Evolutionary conservation across 257 asterid species (phyloP).

Genomic region (Scutellaria baicalensis): DNA sequence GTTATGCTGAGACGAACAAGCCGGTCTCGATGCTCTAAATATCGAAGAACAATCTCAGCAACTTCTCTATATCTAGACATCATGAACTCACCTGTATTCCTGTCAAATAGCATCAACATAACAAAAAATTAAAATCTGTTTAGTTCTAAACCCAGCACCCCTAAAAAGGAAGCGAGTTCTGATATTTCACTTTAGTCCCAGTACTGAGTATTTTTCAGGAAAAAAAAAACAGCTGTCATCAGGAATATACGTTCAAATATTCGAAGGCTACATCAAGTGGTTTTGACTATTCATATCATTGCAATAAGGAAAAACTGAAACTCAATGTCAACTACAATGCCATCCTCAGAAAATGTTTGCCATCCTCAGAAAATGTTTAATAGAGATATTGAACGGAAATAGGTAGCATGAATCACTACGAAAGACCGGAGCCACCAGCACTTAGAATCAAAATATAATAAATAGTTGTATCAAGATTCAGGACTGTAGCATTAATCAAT

Average conservation of each 20-base stretch:
- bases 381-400: not conserved
- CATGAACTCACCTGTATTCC: constrained; percentile 99
- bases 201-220: constrained; percentile 6
- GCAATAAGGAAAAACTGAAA: not conserved
- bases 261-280: not conserved
- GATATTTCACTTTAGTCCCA: not conserved
- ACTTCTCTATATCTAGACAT: constrained; percentile 99
- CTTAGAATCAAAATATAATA: not conserved
- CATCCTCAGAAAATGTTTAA: constrained; percentile 5
- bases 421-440: not conserved
- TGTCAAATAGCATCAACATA: constrained; percentile 30
- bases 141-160: constrained; percentile 5
- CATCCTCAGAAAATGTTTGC: constrained; percentile 1
- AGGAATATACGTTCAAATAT: not conserved
- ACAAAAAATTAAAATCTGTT: not conserved
- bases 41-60: constrained; percentile 94
- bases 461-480: not conserved
- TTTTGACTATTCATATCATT: not conserved
- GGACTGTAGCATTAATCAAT: not conserved
- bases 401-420: not conserved
- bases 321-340: not conserved
- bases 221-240: not conserved
- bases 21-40: constrained; percentile 92
- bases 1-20: constrained; percentile 99
- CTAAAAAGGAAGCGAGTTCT: not conserved